Conservation (phyloP, 2,329 filamentous ascomycete genomes). For the Fusarium gaditjirri region DNA sequence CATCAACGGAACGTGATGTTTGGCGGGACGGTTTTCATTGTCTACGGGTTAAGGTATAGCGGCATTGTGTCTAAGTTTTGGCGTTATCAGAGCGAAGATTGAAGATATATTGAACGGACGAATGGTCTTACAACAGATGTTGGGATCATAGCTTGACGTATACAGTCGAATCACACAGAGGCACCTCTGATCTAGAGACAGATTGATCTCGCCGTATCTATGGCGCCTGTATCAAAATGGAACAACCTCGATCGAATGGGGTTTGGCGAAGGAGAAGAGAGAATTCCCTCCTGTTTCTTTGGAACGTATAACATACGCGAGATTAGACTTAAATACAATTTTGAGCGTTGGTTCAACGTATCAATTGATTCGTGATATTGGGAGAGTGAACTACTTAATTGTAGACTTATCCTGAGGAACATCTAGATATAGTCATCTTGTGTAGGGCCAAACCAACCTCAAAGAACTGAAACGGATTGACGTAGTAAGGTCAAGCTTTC, state of each 20-base stretch:
- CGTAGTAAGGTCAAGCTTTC: background rate
- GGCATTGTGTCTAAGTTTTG: slow-evolving; percentile 36
- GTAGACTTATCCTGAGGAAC: background rate
- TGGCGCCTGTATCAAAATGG: background rate
- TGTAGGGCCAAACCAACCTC: background rate
- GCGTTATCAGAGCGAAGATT: slow-evolving; percentile 33
- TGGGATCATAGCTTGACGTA: background rate
- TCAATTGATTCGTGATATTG: background rate
- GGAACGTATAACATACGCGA: background rate
- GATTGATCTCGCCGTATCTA: background rate
- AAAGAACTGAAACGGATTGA: background rate
- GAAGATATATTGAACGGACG: slow-evolving; percentile 32
- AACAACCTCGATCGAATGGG: background rate
- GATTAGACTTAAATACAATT: background rate
- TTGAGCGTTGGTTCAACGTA: background rate
- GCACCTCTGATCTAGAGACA: background rate
- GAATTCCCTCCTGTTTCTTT: background rate
- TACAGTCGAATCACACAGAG: background rate
- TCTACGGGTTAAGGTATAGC: slow-evolving; percentile 6
- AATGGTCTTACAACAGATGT: background rate
- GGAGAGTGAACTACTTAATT: background rate
- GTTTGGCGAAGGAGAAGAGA: background rate
- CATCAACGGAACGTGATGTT: slow-evolving; percentile 35
- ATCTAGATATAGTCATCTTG: background rate
- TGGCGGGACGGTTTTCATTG: slow-evolving; percentile 26